Evolutionary conservation across 306 rosid genomes (phyloP).

Genomic region (Arachis stenosperma): DNA sequence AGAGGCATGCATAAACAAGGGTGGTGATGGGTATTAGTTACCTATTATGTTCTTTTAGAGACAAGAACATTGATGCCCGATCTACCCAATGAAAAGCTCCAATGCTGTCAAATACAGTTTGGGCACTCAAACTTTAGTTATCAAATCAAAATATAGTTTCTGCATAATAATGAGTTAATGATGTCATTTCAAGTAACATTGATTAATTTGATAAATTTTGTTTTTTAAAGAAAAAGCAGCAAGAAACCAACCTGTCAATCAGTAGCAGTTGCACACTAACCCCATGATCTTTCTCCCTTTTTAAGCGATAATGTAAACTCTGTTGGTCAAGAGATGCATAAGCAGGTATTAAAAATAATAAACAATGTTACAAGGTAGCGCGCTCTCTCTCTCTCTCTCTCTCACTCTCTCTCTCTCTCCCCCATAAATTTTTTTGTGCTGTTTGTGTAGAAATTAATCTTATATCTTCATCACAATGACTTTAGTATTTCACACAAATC

Average conservation of each 20-base stretch:
- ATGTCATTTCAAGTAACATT: conserved; percentile 6
- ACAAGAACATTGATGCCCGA: conserved; percentile 71
- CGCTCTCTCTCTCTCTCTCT: too few species aligned
- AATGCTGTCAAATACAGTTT: conserved; percentile 57
- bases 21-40: conserved; percentile 34
- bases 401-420: too few species aligned
- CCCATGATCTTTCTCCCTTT: conserved; percentile 62
- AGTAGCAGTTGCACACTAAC: conserved; percentile 61
- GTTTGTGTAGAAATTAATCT: too few species aligned
- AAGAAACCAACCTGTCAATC: conserved; percentile 76
- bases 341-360: neutral
- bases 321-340: conserved; percentile 28
- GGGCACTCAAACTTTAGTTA: conserved; percentile 32
- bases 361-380: neutral
- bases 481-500: neutral
- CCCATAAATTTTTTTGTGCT: too few species aligned
- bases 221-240: neutral
- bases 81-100: conserved; percentile 98
- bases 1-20: conserved; percentile 9
- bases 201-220: neutral
- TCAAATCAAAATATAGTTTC: neutral
- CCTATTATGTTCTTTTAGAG: conserved; percentile 59
- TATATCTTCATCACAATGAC: neutral
- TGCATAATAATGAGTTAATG: too few species aligned
- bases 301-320: conserved; percentile 71